Evolutionary conservation across 2,329 filamentous ascomycete species (phyloP).

Genomic region (Cercospora citrullina): DNA sequence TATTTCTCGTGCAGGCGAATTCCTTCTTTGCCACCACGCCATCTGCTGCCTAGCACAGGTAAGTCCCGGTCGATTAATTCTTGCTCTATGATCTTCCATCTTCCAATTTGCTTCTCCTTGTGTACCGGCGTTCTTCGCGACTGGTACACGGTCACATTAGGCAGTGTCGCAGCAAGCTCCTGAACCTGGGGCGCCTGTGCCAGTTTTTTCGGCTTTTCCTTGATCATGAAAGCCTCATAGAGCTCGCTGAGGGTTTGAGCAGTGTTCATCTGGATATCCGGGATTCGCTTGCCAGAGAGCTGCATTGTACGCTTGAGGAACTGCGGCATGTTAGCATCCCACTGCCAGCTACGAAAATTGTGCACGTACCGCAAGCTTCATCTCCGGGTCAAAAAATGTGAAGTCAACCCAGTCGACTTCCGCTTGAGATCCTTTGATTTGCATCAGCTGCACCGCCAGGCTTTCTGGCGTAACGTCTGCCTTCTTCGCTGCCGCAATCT

Average conservation of each 20-base stretch:
- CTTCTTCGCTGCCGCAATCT: background rate
- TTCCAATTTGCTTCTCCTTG: conserved; percentile 68
- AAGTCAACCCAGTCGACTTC: conserved; percentile 10
- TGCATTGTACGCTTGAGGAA: conserved; percentile 78
- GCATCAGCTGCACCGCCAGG: conserved; percentile 1
- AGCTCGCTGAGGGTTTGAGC: conserved; percentile 42
- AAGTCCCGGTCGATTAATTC: conserved; percentile 65
- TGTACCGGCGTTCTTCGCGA: conserved; percentile 69
- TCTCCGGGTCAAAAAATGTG: conserved; percentile 54
- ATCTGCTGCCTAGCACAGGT: conserved; percentile 45
- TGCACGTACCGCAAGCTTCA: conserved; percentile 69
- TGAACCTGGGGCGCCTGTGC: conserved; percentile 57
- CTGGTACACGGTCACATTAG: conserved; percentile 69
- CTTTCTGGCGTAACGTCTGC: background rate
- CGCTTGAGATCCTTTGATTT: background rate
- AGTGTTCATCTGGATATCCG: conserved; percentile 64
- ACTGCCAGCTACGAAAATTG: background rate
- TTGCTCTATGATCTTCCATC: conserved; percentile 77
- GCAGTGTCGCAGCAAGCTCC: conserved; percentile 53
- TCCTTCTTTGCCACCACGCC: conserved; percentile 17
- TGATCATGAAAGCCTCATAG: conserved; percentile 39
- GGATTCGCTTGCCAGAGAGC: conserved; percentile 73
- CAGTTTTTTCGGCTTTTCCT: conserved; percentile 56
- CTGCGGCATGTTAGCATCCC: conserved; percentile 51
- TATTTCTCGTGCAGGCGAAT: conserved; percentile 11